phyloP scores from a whole-genome alignment of 2,329 filamentous ascomycete genomes.

The Colletotrichum theobromicola region DNA sequence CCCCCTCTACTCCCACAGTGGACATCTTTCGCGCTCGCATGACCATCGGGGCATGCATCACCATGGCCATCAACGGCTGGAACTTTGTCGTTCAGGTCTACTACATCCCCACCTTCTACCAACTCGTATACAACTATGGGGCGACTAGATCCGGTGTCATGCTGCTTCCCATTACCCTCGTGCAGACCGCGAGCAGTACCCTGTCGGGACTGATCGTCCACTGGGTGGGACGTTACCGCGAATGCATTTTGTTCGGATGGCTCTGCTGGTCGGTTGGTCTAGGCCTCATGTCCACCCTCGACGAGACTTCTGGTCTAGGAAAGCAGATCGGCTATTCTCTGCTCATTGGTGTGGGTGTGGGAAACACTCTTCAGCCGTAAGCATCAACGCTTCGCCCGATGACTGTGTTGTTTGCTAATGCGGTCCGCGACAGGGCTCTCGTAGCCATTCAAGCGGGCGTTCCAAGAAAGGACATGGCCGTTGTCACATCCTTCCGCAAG shows the following conservation, averaged over 20 bases:
- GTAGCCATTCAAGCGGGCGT: constrained; percentile 63
- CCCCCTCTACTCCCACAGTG: constrained; percentile 33
- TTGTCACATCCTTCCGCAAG: constrained; percentile 49
- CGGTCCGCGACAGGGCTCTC: constrained; percentile 33
- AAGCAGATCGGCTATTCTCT: constrained; percentile 61
- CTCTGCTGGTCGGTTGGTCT: constrained; percentile 55
- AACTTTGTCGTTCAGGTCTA: constrained; percentile 62
- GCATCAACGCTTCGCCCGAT: constrained; percentile 16
- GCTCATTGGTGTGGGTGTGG: constrained; percentile 56
- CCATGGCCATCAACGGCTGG: constrained; percentile 65
- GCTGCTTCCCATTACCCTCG: constrained; percentile 47
- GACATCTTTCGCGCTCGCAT: constrained; percentile 59
- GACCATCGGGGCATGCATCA: constrained; percentile 59
- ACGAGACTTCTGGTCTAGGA: constrained; percentile 49
- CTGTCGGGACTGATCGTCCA: constrained; percentile 57
- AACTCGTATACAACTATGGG: constrained; percentile 48
- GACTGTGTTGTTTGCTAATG: neutral
- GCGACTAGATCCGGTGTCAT: constrained; percentile 46
- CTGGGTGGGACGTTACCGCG: constrained; percentile 56
- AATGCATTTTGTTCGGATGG: constrained; percentile 60
- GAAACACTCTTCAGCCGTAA: constrained; percentile 56
- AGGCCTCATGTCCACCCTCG: constrained; percentile 57
- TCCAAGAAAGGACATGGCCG: constrained; percentile 50
- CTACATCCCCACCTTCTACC: constrained; percentile 52
- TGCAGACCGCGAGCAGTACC: constrained; percentile 51